A percentile compares a stretch with the other conserved stretches of the same genome.
Evolutionary conservation across 495 filamentous ascomycete species (phyloP).

Genomic region (Corynascus novoguineensis): DNA sequence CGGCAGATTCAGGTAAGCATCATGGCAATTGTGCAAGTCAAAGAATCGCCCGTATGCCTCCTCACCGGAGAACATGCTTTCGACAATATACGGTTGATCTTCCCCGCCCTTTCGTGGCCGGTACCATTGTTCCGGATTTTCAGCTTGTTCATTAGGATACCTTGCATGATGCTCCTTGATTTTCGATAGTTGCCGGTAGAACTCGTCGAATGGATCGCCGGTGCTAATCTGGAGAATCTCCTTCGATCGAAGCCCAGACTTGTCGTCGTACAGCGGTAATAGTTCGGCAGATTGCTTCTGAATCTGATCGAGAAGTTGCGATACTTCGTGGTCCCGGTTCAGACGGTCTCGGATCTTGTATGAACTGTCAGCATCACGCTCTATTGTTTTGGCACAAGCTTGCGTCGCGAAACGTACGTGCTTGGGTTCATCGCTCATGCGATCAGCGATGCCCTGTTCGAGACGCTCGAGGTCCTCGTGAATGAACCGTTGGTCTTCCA

Average conservation of each 20-base stretch:
- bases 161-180: conserved; percentile 83
- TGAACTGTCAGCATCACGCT: conserved; percentile 26
- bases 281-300: conserved; percentile 77
- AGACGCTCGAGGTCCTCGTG: conserved; percentile 94
- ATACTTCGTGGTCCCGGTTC: conserved; percentile 82
- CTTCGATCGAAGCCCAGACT: conserved; percentile 59
- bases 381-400: background rate
- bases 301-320: conserved; percentile 79
- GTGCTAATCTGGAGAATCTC: conserved; percentile 81
- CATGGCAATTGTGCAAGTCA: conserved; percentile 77
- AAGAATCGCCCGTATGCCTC: conserved; percentile 87
- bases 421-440: conserved; percentile 79
- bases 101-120: conserved; percentile 55
- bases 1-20: conserved; percentile 83
- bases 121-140: conserved; percentile 91
- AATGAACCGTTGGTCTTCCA: conserved; percentile 87
- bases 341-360: conserved; percentile 83
- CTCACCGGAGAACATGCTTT: conserved; percentile 92
- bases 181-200: conserved; percentile 74
- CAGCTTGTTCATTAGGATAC: conserved; percentile 91
- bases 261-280: conserved; percentile 79
- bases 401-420: conserved; percentile 56
- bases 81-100: conserved; percentile 69
- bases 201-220: conserved; percentile 86
- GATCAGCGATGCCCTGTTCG: conserved; percentile 88